Base-by-base conservation (phyloP, 2,329 filamentous ascomycete species). In the Pseudogymnoascus pannorum region DNA sequence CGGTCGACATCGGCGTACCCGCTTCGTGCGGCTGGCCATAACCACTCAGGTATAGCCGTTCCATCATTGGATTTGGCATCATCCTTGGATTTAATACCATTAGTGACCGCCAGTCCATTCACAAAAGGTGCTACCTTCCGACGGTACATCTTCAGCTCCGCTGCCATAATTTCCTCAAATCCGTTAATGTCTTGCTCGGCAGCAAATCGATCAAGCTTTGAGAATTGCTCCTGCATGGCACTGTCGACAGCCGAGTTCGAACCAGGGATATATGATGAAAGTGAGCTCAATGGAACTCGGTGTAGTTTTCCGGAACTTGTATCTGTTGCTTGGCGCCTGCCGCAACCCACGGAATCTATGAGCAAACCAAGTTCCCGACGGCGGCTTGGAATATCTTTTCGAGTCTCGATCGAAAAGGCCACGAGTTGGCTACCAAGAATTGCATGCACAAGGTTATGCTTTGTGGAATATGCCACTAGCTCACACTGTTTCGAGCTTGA, bases 341-440 rank as follows among this genome's bases (percentile, higher is more conserved):
- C 88, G 63, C 86, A 86, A 1, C 88, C 87, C 60, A 92, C 83
- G 0, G 88, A 88, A 69, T 92, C 88, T 33, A 89, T 87, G 24
- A 92, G 75, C 6, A 89, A 77, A 7, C 87, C 86, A 59, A 84
- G 80, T 1, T 77, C 75, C 38, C 81, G 81, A 36, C 81, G 77
- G 72, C 83, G 81, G 64, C 78, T 81, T 62, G 78, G 77, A n/a
- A 81, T 77, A 51, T 74, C 76, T 67, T 79, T 80, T 1, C 84
- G 84, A 1, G 81, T 80, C 68, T 87, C 84, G n/a, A 88, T 75
- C 68, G 91, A 88, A 59, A 92, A 78, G 1, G 84, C 87, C 14
- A 91, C 77, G 31, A 93, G 75, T 48, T 84, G 79, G 44, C 82
- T 81, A 31, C 83, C 83, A n/a, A 81, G 74, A 5, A 92, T 74